phyloP scores from a whole-genome alignment of 139 green algal species.

The Dunaliella primolecta region DNA sequence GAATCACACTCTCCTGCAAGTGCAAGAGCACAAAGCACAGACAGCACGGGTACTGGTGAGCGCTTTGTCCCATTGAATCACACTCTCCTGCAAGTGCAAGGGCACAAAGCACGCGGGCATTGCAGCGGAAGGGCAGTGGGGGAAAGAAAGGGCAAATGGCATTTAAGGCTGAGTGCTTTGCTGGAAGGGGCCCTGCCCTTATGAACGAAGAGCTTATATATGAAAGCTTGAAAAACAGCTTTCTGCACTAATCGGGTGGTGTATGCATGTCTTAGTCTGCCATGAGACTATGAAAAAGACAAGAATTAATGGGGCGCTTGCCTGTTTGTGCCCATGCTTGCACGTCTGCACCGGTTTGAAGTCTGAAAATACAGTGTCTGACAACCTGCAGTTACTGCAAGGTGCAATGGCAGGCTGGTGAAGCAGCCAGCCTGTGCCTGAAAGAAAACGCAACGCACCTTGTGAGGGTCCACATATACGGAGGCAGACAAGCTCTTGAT shows the following conservation, averaged over 20 bases:
- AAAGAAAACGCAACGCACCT: constrained; percentile 11
- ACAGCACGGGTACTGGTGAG: background rate
- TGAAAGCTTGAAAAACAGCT: no score
- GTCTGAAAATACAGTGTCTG: background rate
- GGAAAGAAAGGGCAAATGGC: no score
- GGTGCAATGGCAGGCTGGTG: background rate
- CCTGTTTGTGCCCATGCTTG: no score
- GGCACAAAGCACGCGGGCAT: no score
- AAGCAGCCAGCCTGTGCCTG: background rate
- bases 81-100: background rate
- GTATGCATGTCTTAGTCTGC: no score
- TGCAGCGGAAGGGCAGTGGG: no score
- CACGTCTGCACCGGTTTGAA: background rate
- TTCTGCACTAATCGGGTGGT: no score
- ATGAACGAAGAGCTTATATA: no score
- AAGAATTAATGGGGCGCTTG: no score
- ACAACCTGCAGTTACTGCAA: background rate
- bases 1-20: constrained; percentile 7
- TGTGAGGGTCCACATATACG: constrained; percentile 37
- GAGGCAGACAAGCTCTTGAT: constrained; percentile 32
- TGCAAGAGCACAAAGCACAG: background rate
- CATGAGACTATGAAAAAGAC: no score
- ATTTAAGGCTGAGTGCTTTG: no score
- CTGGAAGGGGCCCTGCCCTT: no score
- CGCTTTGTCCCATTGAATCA: background rate